Conservation (phyloP, 257 asterid species). For the Solanum clarkiae region DNA sequence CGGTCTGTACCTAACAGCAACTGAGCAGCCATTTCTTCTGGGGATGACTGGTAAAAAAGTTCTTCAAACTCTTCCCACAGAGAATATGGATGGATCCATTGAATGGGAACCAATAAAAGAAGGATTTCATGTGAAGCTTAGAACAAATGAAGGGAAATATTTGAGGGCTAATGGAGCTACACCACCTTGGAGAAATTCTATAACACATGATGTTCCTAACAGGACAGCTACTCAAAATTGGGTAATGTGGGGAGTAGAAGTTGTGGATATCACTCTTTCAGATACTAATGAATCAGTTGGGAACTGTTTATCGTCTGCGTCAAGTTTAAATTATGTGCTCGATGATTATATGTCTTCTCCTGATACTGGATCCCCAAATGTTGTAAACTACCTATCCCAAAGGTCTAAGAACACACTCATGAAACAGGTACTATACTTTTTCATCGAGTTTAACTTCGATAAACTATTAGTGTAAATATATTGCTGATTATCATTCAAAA, state of each 20-base stretch:
- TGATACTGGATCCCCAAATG: conserved; percentile 26
- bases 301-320: conserved; percentile 12
- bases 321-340: conserved; percentile 28
- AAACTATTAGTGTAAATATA: background rate
- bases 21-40: conserved; percentile 42
- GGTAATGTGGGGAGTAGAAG: conserved; percentile 68
- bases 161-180: conserved; percentile 73
- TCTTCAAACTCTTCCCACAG: conserved; percentile 25
- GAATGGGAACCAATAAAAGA: conserved; percentile 76
- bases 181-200: conserved; percentile 72
- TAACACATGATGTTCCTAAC: conserved; percentile 71
- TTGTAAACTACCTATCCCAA: background rate
- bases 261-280: conserved; percentile 34
- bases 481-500: background rate
- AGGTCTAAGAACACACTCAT: background rate
- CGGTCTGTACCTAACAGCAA: conserved; percentile 62
- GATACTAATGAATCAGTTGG: conserved; percentile 2
- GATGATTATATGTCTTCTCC: conserved; percentile 39
- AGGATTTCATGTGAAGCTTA: conserved; percentile 45
- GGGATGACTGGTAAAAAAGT: conserved; percentile 78
- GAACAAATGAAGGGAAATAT: conserved; percentile 48
- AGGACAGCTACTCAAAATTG: conserved; percentile 66
- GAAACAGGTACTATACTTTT: background rate
- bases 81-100: conserved; percentile 5
- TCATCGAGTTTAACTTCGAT: background rate